phyloP scores from a whole-genome alignment of 306 rosid genomes.

The Gleditsia sinensis region DNA sequence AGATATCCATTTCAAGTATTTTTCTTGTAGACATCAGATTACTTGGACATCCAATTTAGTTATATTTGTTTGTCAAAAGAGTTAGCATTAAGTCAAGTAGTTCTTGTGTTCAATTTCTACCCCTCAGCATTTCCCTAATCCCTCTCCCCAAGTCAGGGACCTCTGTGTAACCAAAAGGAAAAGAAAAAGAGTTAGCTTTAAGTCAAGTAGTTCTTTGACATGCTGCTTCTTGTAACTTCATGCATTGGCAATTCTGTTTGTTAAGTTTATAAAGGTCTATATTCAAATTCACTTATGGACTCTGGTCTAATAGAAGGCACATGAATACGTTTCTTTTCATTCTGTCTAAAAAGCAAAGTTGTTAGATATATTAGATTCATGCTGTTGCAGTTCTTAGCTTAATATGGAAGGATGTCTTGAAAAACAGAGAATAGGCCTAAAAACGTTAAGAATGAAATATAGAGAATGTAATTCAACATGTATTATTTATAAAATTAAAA shows the following conservation, averaged over 20 bases:
- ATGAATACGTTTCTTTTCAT: not conserved
- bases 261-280: not conserved
- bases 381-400: not conserved
- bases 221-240: not conserved
- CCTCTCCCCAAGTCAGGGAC: no score
- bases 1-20: not conserved
- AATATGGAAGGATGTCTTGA: not conserved
- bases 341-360: not conserved
- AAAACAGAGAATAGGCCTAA: not conserved
- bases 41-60: not conserved
- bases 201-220: not conserved
- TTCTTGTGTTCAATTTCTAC: no score
- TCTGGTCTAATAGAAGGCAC: not conserved
- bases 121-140: no score
- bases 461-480: not conserved
- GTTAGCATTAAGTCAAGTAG: not conserved
- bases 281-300: not conserved
- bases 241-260: not conserved
- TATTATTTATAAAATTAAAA: not conserved
- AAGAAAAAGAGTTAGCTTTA: no score
- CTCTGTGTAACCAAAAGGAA: no score
- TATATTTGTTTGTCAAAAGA: not conserved
- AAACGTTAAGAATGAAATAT: not conserved
- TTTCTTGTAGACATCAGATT: not conserved
- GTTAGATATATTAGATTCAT: not conserved